Evolutionary conservation across 176 grass and related monocot species (phyloP).

Genomic region (Tillandsia leiboldiana): DNA sequence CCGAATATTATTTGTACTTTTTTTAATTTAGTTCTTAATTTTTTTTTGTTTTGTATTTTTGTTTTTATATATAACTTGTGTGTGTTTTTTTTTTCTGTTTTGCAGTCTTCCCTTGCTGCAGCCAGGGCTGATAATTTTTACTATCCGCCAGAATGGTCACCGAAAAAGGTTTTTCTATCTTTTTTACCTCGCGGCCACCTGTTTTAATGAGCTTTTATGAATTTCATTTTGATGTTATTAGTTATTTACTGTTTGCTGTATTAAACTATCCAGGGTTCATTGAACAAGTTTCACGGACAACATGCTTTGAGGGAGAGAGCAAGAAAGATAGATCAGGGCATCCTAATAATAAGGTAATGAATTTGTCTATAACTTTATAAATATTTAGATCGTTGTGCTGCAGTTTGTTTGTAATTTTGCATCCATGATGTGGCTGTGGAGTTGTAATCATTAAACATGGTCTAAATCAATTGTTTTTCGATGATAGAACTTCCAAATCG

Average conservation of each 20-base stretch:
- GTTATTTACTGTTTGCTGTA: conserved; percentile 14
- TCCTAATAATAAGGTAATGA: conserved; percentile 83
- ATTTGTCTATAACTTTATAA: neutral
- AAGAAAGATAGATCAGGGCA: conserved; percentile 91
- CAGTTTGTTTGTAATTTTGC: neutral
- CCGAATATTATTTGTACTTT: no score
- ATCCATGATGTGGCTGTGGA: neutral
- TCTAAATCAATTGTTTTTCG: no score
- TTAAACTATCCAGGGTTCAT: conserved; percentile 43
- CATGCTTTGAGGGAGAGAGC: conserved; percentile 84
- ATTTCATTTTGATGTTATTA: neutral
- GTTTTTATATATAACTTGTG: conserved; percentile 2
- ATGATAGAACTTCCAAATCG: no score
- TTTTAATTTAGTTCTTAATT: no score
- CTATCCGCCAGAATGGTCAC: conserved; percentile 95
- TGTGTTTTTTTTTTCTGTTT: conserved; percentile 1
- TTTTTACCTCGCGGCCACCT: neutral
- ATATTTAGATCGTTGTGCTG: no score
- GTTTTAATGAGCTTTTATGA: conserved; percentile 1
- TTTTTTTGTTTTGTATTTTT: neutral
- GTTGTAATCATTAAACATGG: no score
- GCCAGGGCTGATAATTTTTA: conserved; percentile 96
- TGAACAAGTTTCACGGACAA: conserved; percentile 95
- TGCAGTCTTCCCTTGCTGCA: conserved; percentile 77
- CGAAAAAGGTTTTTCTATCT: conserved; percentile 57